Percentiles rank a stretch among this genome's conserved stretches.
Evolutionary conservation across 2,329 filamentous ascomycete genomes (phyloP).

Genomic region (Tolypocladium tundrense): DNA sequence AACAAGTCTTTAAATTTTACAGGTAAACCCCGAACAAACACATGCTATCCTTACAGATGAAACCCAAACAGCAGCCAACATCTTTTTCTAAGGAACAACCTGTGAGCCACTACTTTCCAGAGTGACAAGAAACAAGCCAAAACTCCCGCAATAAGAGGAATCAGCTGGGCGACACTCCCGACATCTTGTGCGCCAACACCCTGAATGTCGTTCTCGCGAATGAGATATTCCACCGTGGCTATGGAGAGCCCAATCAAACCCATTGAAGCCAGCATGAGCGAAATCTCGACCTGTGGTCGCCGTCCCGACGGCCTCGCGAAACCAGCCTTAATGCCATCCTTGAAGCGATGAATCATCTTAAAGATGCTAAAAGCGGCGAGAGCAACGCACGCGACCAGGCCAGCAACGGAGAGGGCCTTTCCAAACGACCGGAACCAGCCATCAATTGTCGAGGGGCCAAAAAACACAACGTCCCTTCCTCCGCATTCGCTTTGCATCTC

Average conservation of each 20-base stretch:
- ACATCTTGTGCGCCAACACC: constrained; percentile 5
- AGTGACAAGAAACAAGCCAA: constrained; percentile 7
- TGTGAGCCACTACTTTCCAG: constrained; percentile 10
- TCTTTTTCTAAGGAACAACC: constrained; percentile 7
- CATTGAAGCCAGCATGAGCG: constrained; percentile 9
- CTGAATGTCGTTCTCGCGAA: constrained; percentile 7
- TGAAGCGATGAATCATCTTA: constrained; percentile 3
- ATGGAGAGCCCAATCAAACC: constrained; percentile 9
- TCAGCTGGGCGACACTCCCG: constrained; percentile 11
- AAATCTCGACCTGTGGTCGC: constrained; percentile 10
- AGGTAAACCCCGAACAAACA: too few relatives aligned
- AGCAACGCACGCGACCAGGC: constrained; percentile 7
- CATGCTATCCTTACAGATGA: constrained; percentile 4
- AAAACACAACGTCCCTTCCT: constrained; percentile 9
- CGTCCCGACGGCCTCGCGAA: constrained; percentile 1
- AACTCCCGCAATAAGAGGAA: constrained; percentile 12
- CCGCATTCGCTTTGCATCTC: constrained; percentile 4
- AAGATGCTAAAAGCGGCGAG: constrained; percentile 3
- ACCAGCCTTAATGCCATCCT: constrained; percentile 1
- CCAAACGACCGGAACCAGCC: constrained; percentile 11
- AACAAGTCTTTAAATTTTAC: too few relatives aligned
- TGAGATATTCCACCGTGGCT: constrained; percentile 10
- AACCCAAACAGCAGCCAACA: constrained; percentile 11
- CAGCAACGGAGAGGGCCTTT: constrained; percentile 7
- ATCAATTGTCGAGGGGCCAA: constrained; percentile 6